Conservation (phyloP, 2,329 filamentous ascomycete species). For the Pseudogymnoascus sp. region DNA sequence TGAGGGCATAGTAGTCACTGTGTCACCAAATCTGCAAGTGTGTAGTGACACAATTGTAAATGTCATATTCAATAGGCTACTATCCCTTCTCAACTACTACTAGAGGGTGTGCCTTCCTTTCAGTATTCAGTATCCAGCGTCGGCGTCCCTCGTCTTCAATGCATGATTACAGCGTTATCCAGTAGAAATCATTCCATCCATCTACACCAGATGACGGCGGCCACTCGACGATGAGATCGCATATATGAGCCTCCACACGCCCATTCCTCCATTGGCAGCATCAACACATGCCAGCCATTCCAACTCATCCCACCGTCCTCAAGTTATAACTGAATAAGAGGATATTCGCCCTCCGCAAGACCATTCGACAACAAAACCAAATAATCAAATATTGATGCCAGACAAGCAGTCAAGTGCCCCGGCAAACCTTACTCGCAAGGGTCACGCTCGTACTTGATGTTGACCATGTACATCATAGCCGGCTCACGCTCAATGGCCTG, state of each 20-base stretch:
- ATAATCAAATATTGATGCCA: neutral
- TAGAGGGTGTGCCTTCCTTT: neutral
- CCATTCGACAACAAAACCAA: neutral
- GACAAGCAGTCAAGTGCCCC: neutral
- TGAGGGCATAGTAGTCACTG: neutral
- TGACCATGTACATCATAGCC: neutral
- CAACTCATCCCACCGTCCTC: neutral
- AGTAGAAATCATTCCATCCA: neutral
- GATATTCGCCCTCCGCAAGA: neutral
- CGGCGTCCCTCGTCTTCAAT: neutral
- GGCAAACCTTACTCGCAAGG: neutral
- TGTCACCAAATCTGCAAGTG: neutral
- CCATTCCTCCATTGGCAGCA: neutral
- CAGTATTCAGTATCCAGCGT: neutral
- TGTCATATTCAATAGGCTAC: neutral
- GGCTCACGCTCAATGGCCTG: conserved; percentile 10
- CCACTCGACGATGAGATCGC: neutral
- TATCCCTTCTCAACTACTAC: neutral
- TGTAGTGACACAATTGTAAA: neutral
- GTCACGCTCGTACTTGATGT: neutral
- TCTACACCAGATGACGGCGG: neutral
- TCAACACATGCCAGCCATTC: neutral
- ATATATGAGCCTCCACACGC: neutral
- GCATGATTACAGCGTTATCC: neutral
- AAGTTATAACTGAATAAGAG: neutral